phyloP scores from a whole-genome alignment of 1,139 yeast genomes.

The Ogataea hybrid region DNA sequence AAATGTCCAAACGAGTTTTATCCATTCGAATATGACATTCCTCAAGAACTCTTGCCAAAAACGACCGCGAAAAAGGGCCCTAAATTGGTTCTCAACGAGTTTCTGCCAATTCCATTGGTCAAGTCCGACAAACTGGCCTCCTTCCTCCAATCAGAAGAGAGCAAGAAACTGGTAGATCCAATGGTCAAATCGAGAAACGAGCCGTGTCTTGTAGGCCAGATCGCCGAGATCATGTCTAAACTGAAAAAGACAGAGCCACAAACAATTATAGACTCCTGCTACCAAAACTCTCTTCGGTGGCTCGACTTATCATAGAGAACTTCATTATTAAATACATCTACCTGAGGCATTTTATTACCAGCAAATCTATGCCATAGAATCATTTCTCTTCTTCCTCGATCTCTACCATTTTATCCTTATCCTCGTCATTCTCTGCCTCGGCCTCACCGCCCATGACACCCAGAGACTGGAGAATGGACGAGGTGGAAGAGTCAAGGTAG shows the following conservation, averaged over 20 bases:
- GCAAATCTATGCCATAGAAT: slow-evolving; percentile 13
- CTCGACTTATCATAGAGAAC: slow-evolving; percentile 36
- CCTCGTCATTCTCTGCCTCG: slow-evolving; percentile 34
- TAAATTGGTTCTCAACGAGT: slow-evolving; percentile 40
- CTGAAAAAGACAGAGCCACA: slow-evolving; percentile 49
- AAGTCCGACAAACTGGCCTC: slow-evolving; percentile 58
- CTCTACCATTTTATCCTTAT: slow-evolving; percentile 28
- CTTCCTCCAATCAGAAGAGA: slow-evolving; percentile 18
- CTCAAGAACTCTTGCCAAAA: slow-evolving; percentile 10
- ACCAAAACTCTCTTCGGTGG: slow-evolving; percentile 58
- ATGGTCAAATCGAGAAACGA: slow-evolving; percentile 86
- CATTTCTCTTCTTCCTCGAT: slow-evolving; percentile 23
- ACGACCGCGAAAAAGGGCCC: slow-evolving; percentile 20
- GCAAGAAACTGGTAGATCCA: slow-evolving; percentile 38
- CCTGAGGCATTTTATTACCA: slow-evolving; percentile 9
- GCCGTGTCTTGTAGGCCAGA: slow-evolving; percentile 80
- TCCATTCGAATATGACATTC: slow-evolving; percentile 36
- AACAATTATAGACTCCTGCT: slow-evolving; percentile 58
- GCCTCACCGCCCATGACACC: slow-evolving; percentile 36
- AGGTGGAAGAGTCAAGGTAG: slow-evolving; percentile 33
- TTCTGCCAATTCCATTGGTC: slow-evolving; percentile 58
- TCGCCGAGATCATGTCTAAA: slow-evolving; percentile 73
- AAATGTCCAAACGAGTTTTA: slow-evolving; percentile 55
- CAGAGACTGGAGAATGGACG: slow-evolving; percentile 35
- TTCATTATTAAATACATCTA: slow-evolving; percentile 9